Conservation (phyloP, 805 yeast genomes). For the Kockiozyma suomiensis region DNA sequence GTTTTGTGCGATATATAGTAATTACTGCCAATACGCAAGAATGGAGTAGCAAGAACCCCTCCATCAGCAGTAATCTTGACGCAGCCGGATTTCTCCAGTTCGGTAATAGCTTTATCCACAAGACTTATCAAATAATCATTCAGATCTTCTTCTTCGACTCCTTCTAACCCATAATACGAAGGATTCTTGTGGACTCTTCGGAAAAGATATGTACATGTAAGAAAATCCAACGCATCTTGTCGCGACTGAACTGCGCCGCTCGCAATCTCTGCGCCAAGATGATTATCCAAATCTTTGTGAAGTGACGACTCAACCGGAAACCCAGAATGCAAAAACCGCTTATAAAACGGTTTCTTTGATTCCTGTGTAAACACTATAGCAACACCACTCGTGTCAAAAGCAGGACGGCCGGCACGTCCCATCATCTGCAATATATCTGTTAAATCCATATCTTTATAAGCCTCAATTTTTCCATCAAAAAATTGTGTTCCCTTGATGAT, state of each 20-base stretch:
- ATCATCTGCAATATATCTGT: conserved; percentile 82
- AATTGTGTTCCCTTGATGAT: conserved; percentile 74
- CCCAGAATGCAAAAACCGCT: conserved; percentile 75
- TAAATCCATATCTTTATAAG: conserved; percentile 76
- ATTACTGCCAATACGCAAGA: conserved; percentile 81
- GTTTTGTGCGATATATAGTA: conserved; percentile 93
- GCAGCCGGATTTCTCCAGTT: conserved; percentile 74
- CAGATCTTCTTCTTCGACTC: conserved; percentile 51
- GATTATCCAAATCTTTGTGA: conserved; percentile 76
- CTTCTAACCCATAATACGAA: conserved; percentile 73
- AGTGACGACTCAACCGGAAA: conserved; percentile 82
- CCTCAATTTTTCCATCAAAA: conserved; percentile 62
- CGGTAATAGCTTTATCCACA: conserved; percentile 68
- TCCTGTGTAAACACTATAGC: conserved; percentile 78
- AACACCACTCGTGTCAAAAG: conserved; percentile 74
- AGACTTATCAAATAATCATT: conserved; percentile 48
- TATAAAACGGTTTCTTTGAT: conserved; percentile 71
- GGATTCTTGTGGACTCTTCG: conserved; percentile 78
- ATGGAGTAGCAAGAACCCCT: conserved; percentile 64
- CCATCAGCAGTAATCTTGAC: conserved; percentile 53
- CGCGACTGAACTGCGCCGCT: conserved; percentile 65
- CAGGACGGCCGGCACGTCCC: conserved; percentile 86
- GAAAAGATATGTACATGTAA: conserved; percentile 75
- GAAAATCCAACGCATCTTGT: conserved; percentile 72
- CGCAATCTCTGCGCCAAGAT: conserved; percentile 78